Base-by-base conservation (phyloP, 164 flowering plant genomes). In the Umbellularia californica region DNA sequence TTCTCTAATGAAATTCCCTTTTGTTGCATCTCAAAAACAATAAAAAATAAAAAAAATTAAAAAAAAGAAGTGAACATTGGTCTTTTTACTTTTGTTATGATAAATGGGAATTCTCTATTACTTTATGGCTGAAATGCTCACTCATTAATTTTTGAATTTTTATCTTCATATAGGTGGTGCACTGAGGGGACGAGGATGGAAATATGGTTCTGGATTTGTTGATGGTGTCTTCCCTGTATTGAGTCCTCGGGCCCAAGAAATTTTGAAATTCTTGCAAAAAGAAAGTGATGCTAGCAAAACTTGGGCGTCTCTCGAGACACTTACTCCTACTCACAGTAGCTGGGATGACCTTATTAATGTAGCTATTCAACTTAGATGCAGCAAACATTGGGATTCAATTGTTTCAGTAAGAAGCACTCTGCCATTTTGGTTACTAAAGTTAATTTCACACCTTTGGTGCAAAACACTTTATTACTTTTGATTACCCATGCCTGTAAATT, bases 191-290 rank as follows among this genome's bases (percentile, higher is more conserved):
- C 81, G 79, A 68, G 98, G 98, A 79, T 94, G 98, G 98, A 90
- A 89, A 73, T 90, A 89, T 76, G 98, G 98, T 27, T 92, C 94
- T 70, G 98, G 98, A 9, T 94, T 94, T 75, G 90, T 92, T 15
- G 97, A 94, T 83, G 98, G 97, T 47, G 82, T 94, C 65, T 94
- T 94, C 82, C 98, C 98, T 1, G 93, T 94, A 33, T 50, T 94
- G 83, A 88, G 97, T 69, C 93, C 95, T 30, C 72, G 68, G 58
- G 92, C 93, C 66, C 91, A 84, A 68, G 73, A 87, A 74, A 80
- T 94, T 68, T 77, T 92, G 63, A 77, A 81, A 25, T 83, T 85
- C 69, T 51, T 90, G 51, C 84, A 85, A 77, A 81, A 80, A 72
- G 86, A 88, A 76, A 74, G 20, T 50, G 86, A 85, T 79, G 50